Evolutionary conservation across 208 protist genomes (phyloP), one percentile per base, ranked within the genome.

Genomic region (Wallacemonas sp.): DNA sequence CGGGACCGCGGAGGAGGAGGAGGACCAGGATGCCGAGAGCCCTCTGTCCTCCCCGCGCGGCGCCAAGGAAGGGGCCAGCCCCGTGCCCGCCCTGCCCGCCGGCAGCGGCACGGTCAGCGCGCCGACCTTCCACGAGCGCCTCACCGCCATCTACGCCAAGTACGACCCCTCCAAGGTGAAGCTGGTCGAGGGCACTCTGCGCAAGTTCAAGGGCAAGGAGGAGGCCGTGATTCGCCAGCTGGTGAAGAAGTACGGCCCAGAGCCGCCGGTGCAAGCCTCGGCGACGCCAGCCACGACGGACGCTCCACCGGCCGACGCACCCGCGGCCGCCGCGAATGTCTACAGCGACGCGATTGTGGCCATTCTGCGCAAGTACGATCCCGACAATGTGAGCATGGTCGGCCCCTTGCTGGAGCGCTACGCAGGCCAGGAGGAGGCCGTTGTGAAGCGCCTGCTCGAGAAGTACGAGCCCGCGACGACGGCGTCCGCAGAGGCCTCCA

Each of bases 171-270:
- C 18, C 23, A 89, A 89, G 62, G 32, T 88, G 3, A 50, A 63
- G 16, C 70, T 77, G 10, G 84, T 90, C 5, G 81, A 89, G 26
- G 78, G 71, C 11, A 85, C 81, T 16, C 48, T 93, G 59, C 61
- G 76, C 36, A 87, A 86, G 70, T 89, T 79, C 74, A 66, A 74
- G 38, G 77, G 78, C 12, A 71, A 77, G 26, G 86, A 92, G 61
- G 82, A 81, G 63, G 82, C 78, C 22, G 71, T 87, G 33, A 77
- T 92, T 26, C 52, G 65, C 7, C 69, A 79, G 33, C 75, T 92
- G 25, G 81, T 87, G 46, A 74, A 80, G 64, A 84, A 85, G 68
- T 92, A 89, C 81, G 86, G 86, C 23, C 78, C 77, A 10, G 79
- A 92, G 68, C 86, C 80, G 10, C 42, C 66, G 1, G 57, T 69